Evolutionary conservation across 2,329 filamentous ascomycete species (phyloP).

Genomic region (Neobulgaria alba): DNA sequence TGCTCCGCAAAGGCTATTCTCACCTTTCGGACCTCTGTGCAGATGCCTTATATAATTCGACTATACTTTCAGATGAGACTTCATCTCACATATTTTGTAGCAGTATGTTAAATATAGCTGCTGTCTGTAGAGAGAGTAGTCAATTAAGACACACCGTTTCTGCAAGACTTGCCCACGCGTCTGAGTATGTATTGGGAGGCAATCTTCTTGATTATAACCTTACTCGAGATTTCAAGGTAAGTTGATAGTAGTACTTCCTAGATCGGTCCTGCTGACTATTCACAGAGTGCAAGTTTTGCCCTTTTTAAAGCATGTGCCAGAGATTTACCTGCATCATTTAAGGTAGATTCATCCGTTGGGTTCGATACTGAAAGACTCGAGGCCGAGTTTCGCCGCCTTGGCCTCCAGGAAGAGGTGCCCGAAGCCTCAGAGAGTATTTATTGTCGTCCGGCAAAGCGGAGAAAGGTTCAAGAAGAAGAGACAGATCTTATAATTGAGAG

Average conservation of each 20-base stretch:
- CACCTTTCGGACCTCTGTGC: conserved; percentile 22
- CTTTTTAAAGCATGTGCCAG: conserved; percentile 18
- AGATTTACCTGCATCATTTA: neutral
- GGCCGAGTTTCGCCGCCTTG: conserved; percentile 18
- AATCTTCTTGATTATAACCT: no score
- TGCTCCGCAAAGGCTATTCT: conserved; percentile 26
- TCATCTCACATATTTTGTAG: conserved; percentile 14
- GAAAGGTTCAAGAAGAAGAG: conserved; percentile 25
- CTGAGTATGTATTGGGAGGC: no score
- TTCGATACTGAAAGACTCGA: conserved; percentile 21
- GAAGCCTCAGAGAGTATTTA: neutral
- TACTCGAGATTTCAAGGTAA: no score
- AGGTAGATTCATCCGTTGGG: neutral
- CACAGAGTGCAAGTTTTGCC: conserved; percentile 14
- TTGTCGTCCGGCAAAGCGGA: conserved; percentile 24
- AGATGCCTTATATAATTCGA: conserved; percentile 17
- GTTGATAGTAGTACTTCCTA: no score
- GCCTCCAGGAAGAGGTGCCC: conserved; percentile 7
- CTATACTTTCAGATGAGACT: conserved; percentile 11
- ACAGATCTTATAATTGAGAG: conserved; percentile 27
- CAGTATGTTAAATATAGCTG: conserved; percentile 19
- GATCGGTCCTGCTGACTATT: conserved; percentile 9
- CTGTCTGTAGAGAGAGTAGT: conserved; percentile 17
- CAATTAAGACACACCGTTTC: conserved; percentile 16
- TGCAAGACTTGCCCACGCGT: conserved; percentile 21